Evolutionary conservation across 2,329 filamentous ascomycete genomes (phyloP), one percentile per base, ranked within the genome.

Genomic region (Sporothrix globosa): DNA sequence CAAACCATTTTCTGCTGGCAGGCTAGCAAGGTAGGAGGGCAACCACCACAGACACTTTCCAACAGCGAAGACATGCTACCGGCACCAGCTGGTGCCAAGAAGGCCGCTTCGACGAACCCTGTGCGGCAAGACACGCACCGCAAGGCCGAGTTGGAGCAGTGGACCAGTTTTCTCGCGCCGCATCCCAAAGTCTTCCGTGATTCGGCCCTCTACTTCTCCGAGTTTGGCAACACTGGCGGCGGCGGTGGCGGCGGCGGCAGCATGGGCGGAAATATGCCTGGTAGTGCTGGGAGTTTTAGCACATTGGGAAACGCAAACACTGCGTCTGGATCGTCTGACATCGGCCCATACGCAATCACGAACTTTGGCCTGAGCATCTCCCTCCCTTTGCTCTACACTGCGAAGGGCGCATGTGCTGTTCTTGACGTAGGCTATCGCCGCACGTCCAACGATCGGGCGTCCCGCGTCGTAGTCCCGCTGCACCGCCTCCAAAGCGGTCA

Each of bases 1-100:
- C 67, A 73, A 30, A 74, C 74, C n/a, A 73, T 76, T 2, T 72
- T 77, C 4, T 75, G 74, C 2, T 77, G 76, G 76, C 68, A 34
- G 3, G 44, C 39, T 0, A 73, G 63, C 21, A 69, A 61, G 21
- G 41, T 41, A 4, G 56, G 58, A 24, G 48, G 34, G 1, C 24
- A 41, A 2, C 24, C 52, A 11, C 50, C 65, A 7, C 10, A 30
- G 7, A 17, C 48, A 2, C n/a, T 54, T 1, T 10, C 34, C 30
- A 48, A 27, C n/a, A 67, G 11, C 34, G 46, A 66, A 5, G 60
- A 63, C 21, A 9, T 48, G 21, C 27, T 21, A 4, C 60, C 60
- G 13, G 27, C 61, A n/a, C 24, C 61, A 7, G 14, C 61, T 1
- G 41, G 24, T 5, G 2, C 17, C 24, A 34, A 34, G 24, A 50